Percentiles rank a stretch among this genome's conserved stretches.
Conservation (phyloP, 257 asterid genomes). For the Scutellaria minor region DNA sequence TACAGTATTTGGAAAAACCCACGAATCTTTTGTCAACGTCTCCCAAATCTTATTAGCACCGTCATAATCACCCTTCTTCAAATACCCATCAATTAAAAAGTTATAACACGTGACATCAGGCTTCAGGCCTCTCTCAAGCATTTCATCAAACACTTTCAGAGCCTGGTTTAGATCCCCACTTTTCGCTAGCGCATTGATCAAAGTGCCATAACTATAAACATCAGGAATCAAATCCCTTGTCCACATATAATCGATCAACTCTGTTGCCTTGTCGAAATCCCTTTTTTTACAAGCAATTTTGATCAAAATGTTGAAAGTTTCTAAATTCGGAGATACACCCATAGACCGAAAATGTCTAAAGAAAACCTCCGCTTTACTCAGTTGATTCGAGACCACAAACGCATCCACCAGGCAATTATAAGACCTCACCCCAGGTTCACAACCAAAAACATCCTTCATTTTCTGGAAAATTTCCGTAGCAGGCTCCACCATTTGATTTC, state of each 20-base stretch:
- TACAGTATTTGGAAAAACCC: conserved; percentile 68
- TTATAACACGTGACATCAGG: conserved; percentile 82
- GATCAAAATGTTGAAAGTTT: conserved; percentile 69
- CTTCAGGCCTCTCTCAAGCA: conserved; percentile 69
- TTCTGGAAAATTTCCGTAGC: conserved; percentile 71
- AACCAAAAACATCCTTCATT: conserved; percentile 70
- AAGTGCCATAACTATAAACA: conserved; percentile 72
- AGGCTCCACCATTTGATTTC: conserved; percentile 58
- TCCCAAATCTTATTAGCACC: conserved; percentile 68
- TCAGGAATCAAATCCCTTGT: conserved; percentile 61
- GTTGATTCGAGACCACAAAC: conserved; percentile 66
- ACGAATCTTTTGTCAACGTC: conserved; percentile 58
- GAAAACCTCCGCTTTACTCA: conserved; percentile 74
- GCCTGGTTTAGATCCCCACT: conserved; percentile 59
- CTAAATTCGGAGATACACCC: conserved; percentile 72
- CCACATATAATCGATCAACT: conserved; percentile 55
- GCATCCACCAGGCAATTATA: conserved; percentile 77
- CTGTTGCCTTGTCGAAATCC: conserved; percentile 60
- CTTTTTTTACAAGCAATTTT: conserved; percentile 62
- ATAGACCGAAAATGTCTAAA: conserved; percentile 56
- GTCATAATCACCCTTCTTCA: conserved; percentile 55
- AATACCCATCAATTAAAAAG: conserved; percentile 73
- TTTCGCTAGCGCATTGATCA: conserved; percentile 69
- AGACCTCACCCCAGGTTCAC: conserved; percentile 75
- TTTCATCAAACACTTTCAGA: conserved; percentile 76